A percentile compares a stretch with the other conserved stretches of the same genome.
Conservation (phyloP, 768 basidiomycete genomes). For the Paxillus involutus region DNA sequence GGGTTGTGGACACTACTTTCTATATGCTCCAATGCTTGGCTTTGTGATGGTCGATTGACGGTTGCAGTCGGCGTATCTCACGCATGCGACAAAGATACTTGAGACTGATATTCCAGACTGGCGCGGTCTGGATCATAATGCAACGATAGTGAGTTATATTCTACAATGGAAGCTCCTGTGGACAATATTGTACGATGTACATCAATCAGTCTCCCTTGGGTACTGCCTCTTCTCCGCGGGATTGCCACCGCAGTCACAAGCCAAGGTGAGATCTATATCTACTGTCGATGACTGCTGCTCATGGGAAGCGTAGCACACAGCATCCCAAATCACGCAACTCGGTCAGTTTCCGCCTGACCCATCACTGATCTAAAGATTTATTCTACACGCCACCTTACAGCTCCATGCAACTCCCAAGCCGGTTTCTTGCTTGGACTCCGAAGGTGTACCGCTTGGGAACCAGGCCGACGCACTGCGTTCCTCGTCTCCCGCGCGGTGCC, state of each 20-base stretch:
- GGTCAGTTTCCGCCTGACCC: slow-evolving; percentile 8
- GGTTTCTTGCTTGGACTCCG: background rate
- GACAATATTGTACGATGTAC: slow-evolving; percentile 1
- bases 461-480: background rate
- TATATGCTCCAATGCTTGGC: background rate
- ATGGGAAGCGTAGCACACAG: slow-evolving; percentile 4
- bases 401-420: background rate
- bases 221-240: slow-evolving; percentile 3
- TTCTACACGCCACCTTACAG: slow-evolving; percentile 9
- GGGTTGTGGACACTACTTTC: background rate
- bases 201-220: background rate
- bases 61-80: background rate
- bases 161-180: slow-evolving; percentile 1
- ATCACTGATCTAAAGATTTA: background rate
- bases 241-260: slow-evolving; percentile 11
- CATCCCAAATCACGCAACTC: background rate
- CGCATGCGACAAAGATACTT: background rate
- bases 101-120: background rate
- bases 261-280: slow-evolving; percentile 17
- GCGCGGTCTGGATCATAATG: slow-evolving; percentile 6
- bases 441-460: background rate
- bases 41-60: background rate
- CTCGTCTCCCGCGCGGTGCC: slow-evolving; percentile 8
- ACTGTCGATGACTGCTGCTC: slow-evolving; percentile 18
- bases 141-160: background rate